Conservation (phyloP, 208 protist genomes). For the Leishmania amazonensis region DNA sequence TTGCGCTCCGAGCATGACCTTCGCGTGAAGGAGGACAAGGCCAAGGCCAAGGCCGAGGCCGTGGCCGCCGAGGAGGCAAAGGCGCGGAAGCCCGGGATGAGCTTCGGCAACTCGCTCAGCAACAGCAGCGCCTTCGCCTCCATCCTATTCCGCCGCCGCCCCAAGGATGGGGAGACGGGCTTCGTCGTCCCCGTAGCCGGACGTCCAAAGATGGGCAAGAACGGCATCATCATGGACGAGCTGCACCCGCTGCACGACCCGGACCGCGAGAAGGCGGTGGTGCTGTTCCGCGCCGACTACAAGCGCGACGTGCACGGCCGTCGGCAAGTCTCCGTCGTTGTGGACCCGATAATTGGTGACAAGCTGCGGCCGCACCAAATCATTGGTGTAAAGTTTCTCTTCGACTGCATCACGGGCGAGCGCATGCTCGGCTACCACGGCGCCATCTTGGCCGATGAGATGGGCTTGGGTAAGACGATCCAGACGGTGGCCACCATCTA, state of each 20-base stretch:
- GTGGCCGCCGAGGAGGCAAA: slow-evolving; percentile 50
- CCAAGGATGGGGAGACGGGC: slow-evolving; percentile 67
- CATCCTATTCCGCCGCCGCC: slow-evolving; percentile 67
- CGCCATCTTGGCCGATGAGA: slow-evolving; percentile 95
- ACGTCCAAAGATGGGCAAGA: slow-evolving; percentile 67
- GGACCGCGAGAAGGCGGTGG: slow-evolving; percentile 74
- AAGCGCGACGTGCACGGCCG: slow-evolving; percentile 84
- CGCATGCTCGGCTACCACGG: slow-evolving; percentile 90
- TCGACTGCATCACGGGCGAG: slow-evolving; percentile 91
- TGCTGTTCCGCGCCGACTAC: slow-evolving; percentile 91
- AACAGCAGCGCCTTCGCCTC: slow-evolving; percentile 47
- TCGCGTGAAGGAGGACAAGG: slow-evolving; percentile 80
- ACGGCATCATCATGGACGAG: slow-evolving; percentile 59
- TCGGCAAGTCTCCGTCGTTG: slow-evolving; percentile 87
- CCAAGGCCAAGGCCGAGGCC: slow-evolving; percentile 70
- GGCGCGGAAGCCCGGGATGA: slow-evolving; percentile 64
- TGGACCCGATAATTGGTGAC: slow-evolving; percentile 91
- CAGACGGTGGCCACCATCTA: slow-evolving; percentile 94
- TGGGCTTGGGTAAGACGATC: slow-evolving; percentile 97
- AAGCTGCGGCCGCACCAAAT: slow-evolving; percentile 92
- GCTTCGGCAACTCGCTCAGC: slow-evolving; percentile 57
- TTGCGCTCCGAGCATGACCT: slow-evolving; percentile 81
- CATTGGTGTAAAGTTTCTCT: slow-evolving; percentile 92
- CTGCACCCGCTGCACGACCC: slow-evolving; percentile 80
- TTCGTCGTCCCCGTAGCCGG: slow-evolving; percentile 83